These are phyloP conservation scores for Kodamaea lidongshanica DNA, from an alignment of 805 yeast species.

Conservation along the genomic window DNA sequence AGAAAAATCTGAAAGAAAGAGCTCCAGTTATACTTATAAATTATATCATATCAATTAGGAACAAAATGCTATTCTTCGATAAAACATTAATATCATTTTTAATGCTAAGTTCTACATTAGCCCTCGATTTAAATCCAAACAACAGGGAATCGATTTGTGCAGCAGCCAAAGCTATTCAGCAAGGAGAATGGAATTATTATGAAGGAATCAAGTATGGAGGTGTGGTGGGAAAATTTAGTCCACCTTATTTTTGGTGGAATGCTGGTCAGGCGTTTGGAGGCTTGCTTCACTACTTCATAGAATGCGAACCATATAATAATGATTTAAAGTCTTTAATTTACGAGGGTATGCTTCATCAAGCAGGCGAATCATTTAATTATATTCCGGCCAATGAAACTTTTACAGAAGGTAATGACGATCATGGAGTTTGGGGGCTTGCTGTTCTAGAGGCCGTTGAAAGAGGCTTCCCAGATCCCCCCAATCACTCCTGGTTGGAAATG, in stretches of 20 bases:
- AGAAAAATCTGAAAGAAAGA: too few relatives aligned
- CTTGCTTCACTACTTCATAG: constrained; percentile 33
- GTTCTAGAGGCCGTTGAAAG: constrained; percentile 43
- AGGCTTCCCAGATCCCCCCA: constrained; percentile 43
- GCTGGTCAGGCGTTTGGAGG: constrained; percentile 50
- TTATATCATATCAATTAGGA: too few relatives aligned
- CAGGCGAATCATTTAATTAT: constrained; percentile 36
- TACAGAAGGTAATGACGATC: constrained; percentile 48
- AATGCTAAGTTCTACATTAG: constrained; percentile 1
- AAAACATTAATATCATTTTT: constrained; percentile 5
- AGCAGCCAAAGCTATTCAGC: constrained; percentile 29
- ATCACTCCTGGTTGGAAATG: constrained; percentile 74
- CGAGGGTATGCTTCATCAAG: constrained; percentile 39
- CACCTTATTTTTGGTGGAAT: constrained; percentile 50
- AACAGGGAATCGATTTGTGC: constrained; percentile 35
- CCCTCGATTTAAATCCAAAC: constrained; percentile 29
- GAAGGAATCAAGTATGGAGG: constrained; percentile 39
- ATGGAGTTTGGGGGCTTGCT: constrained; percentile 48
- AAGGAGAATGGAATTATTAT: constrained; percentile 43
- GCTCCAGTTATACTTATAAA: too few relatives aligned
- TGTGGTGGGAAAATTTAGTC: constrained; percentile 39
- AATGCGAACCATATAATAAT: constrained; percentile 30
- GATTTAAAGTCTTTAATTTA: constrained; percentile 24
- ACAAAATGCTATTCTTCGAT: constrained; percentile 5
- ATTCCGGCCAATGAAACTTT: constrained; percentile 42